Percentiles rank a stretch among this genome's conserved stretches.
phyloP scores from a whole-genome alignment of 495 filamentous ascomycete genomes.

The Evansstolkia leycettana region DNA sequence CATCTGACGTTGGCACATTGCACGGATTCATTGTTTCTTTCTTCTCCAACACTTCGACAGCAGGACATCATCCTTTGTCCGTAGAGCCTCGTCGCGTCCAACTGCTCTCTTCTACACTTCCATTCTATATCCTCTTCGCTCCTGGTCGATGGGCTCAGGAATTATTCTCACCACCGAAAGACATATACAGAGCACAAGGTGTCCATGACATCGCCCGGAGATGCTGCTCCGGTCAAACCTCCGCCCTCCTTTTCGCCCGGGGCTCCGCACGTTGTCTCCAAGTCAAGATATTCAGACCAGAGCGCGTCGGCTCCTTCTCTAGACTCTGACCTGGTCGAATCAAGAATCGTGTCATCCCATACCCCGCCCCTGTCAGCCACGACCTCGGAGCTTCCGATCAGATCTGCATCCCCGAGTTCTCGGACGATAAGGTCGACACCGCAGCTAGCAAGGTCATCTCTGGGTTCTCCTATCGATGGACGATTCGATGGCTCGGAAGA shows the following conservation, averaged over 20 bases:
- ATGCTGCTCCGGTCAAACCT: constrained; percentile 50
- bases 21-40: not conserved
- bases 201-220: constrained; percentile 51
- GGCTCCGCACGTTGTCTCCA: constrained; percentile 39
- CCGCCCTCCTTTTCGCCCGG: constrained; percentile 44
- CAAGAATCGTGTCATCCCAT: constrained; percentile 39
- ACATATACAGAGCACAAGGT: constrained; percentile 8
- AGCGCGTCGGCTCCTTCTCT: constrained; percentile 28
- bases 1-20: not conserved
- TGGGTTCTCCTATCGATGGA: constrained; percentile 36
- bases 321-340: constrained; percentile 36
- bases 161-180: not conserved
- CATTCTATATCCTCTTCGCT: not conserved
- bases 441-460: constrained; percentile 44
- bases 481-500: constrained; percentile 44
- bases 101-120: not conserved
- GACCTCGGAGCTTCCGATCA: constrained; percentile 23
- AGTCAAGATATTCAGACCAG: constrained; percentile 32
- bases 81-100: not conserved
- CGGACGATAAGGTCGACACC: constrained; percentile 47
- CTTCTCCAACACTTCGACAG: not conserved
- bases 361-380: constrained; percentile 24
- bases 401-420: constrained; percentile 40
- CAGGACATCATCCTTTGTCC: not conserved
- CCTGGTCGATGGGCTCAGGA: not conserved